phyloP scores from a whole-genome alignment of 306 rosid species.

The Vigna unguiculata region DNA sequence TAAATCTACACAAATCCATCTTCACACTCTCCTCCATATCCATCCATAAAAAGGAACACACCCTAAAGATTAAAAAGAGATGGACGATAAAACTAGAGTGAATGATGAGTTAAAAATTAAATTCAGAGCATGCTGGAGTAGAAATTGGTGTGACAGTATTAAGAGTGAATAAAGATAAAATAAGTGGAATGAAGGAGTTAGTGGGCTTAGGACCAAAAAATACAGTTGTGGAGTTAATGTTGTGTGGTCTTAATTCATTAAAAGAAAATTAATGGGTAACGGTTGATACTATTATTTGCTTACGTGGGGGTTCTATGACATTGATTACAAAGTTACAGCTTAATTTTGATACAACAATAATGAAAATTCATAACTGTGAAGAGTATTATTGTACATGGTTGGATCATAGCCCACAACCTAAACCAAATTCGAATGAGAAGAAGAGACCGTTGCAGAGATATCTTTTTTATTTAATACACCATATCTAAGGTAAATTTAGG shows the following conservation, averaged over 20 bases:
- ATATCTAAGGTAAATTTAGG: too few relatives aligned
- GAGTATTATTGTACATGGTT: neutral
- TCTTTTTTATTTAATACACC: too few relatives aligned
- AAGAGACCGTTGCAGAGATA: too few relatives aligned
- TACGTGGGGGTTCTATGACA: neutral
- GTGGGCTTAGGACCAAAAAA: neutral
- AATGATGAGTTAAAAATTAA: too few relatives aligned
- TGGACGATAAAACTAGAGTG: too few relatives aligned
- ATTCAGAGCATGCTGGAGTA: too few relatives aligned
- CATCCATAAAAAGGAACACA: too few relatives aligned
- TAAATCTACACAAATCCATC: too few relatives aligned
- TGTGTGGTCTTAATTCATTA: neutral
- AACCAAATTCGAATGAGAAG: too few relatives aligned
- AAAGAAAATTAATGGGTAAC: constrained; percentile 2
- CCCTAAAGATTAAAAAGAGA: too few relatives aligned
- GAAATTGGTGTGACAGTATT: too few relatives aligned
- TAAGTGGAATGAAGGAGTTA: neutral
- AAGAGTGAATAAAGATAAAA: neutral
- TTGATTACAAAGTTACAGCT: neutral
- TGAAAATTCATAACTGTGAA: neutral
- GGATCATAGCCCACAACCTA: neutral
- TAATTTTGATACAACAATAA: neutral
- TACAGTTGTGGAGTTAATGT: neutral
- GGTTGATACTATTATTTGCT: neutral
- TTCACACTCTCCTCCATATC: too few relatives aligned